Conservation (phyloP, 1,284 basidiomycete genomes). For the Ustilago curta region DNA sequence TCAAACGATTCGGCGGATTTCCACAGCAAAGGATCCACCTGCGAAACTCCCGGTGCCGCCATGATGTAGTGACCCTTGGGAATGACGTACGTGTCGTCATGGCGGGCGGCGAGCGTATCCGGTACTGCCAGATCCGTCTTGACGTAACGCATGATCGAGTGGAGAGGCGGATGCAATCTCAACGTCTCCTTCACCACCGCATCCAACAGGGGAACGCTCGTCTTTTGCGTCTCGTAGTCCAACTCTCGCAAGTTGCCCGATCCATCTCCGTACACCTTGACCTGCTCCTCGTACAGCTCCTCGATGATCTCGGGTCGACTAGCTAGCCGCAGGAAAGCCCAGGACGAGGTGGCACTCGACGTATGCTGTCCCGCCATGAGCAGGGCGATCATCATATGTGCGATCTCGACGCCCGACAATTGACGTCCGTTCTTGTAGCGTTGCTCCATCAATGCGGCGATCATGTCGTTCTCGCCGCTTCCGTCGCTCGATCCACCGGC, state of each 20-base stretch:
- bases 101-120: constrained; percentile 74
- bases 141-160: constrained; percentile 80
- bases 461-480: constrained; percentile 84
- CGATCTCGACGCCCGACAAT: constrained; percentile 89
- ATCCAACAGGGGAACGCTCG: constrained; percentile 83
- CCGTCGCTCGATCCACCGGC: constrained; percentile 10
- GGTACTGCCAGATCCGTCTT: constrained; percentile 87
- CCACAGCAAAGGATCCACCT: constrained; percentile 90
- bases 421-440: constrained; percentile 85
- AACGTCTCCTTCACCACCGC: constrained; percentile 92
- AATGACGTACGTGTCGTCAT: constrained; percentile 77
- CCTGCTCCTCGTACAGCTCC: constrained; percentile 82
- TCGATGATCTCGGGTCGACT: constrained; percentile 78
- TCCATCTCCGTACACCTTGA: constrained; percentile 81
- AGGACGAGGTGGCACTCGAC: constrained; percentile 88
- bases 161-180: constrained; percentile 71
- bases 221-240: constrained; percentile 86
- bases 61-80: constrained; percentile 92
- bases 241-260: constrained; percentile 78
- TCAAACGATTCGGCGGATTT: constrained; percentile 75
- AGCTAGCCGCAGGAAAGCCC: constrained; percentile 91
- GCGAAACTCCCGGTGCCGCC: constrained; percentile 87
- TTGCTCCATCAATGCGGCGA: constrained; percentile 85
- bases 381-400: constrained; percentile 85
- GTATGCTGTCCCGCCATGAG: constrained; percentile 94